Base-by-base conservation (phyloP, 2,329 filamentous ascomycete species). In the Zymoseptoria ardabiliae region DNA sequence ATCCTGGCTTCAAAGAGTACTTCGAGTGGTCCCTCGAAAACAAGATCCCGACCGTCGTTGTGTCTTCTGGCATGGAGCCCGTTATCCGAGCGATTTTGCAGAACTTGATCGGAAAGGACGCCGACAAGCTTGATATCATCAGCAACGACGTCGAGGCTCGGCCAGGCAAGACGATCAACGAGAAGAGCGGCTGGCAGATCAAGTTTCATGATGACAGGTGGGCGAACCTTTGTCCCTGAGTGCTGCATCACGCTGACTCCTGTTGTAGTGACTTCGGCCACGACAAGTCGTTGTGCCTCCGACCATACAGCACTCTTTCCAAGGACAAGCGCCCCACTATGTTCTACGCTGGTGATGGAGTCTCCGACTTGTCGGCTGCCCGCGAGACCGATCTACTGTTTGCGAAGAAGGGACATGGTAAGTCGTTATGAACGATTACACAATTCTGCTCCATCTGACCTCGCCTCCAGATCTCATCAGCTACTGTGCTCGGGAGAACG, bases 331-430 rank as follows among this genome's bases (percentile, higher is more conserved):
- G 91, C 50, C 94, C 94, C 2, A 86, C 85, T 48, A 84, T 97
- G 77, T 91, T 97, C 74, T 99, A 99, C 70, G 93, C 94, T 30
- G 94, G 94, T 60, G 93, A 97, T 69, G 93, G 93, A 54, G 91
- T 97, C 4, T 95, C 90, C 2, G 93, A 97, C 72, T 80, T 97
- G 56, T 95, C 90, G 23, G 57, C 80, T 96, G 93, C 94, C 2
- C 86, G 88, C 68, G 92, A 97, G 79, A 96, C 92, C 2, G 91
- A 97, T 72, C 77, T 97, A 54, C 80, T 97, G 41, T 97, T 97
- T 71, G 93, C 93, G 56, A 97, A 97, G 81, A 87, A 89, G 65
- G 93, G 91, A 21, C 86, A 90, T 73, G 90, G 89, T 91, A 78
- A 68, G 81, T 58, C 70, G 28, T 52, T 19, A 28, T 50, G 35